Evolutionary conservation across 345 rosid species (phyloP).

Genomic region (Microcos paniculata): DNA sequence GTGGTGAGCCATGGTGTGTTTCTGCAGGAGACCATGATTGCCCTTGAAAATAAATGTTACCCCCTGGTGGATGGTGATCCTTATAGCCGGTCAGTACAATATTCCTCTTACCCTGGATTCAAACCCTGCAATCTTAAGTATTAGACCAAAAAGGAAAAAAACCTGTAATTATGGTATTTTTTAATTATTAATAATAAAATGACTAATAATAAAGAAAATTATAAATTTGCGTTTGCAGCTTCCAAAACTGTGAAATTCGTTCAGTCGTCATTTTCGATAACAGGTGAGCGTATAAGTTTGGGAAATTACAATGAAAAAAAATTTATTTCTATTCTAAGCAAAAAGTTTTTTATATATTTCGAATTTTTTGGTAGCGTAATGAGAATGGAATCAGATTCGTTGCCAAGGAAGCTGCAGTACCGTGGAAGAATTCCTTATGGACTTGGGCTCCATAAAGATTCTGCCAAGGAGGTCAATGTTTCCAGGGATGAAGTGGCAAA

Average conservation of each 20-base stretch:
- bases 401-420: neutral
- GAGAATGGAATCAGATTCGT: conserved; percentile 14
- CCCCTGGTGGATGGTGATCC: conserved; percentile 21
- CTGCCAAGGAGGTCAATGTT: neutral
- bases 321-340: neutral
- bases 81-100: conserved; percentile 38
- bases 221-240: conserved; percentile 26
- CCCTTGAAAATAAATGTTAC: conserved; percentile 19
- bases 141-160: too few relatives aligned
- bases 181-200: too few relatives aligned
- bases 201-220: neutral
- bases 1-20: conserved; percentile 69
- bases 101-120: too few relatives aligned
- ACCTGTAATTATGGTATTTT: too few relatives aligned
- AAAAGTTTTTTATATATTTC: neutral
- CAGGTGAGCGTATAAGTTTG: conserved; percentile 23
- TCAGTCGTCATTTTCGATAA: conserved; percentile 36
- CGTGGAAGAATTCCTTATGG: conserved; percentile 9
- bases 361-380: neutral
- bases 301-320: neutral
- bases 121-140: too few relatives aligned
- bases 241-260: conserved; percentile 56
- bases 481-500: conserved; percentile 4
- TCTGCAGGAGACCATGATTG: conserved; percentile 47
- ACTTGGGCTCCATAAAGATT: conserved; percentile 1